phyloP scores from a whole-genome alignment of 306 rosid species.

The Quercus robur region DNA sequence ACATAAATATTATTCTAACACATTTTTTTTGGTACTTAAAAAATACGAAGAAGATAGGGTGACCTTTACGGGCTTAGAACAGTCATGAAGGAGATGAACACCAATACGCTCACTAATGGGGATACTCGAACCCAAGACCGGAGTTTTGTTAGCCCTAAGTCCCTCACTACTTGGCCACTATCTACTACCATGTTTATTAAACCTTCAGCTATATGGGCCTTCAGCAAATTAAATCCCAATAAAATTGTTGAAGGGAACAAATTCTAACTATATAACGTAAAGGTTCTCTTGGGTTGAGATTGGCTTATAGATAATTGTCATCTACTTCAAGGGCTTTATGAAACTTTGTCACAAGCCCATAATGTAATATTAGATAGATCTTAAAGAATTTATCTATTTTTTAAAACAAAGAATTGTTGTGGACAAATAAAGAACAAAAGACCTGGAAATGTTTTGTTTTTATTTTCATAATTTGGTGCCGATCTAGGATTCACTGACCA shows the following conservation, averaged over 20 bases:
- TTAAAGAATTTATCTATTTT: neutral
- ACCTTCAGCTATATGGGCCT: neutral
- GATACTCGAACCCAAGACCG: too few relatives aligned
- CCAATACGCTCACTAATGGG: too few relatives aligned
- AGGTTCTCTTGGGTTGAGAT: neutral
- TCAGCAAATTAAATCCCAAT: neutral
- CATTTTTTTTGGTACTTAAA: neutral
- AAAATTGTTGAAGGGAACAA: neutral
- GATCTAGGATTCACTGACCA: constrained; percentile 16
- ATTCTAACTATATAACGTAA: neutral
- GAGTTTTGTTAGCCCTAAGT: too few relatives aligned
- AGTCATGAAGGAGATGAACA: too few relatives aligned
- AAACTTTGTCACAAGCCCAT: neutral
- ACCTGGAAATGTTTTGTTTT: neutral
- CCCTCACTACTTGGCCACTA: too few relatives aligned
- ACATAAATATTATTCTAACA: too few relatives aligned
- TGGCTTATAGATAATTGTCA: neutral
- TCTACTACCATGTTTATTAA: neutral
- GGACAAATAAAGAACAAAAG: neutral
- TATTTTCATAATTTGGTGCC: neutral
- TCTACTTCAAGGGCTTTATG: too few relatives aligned
- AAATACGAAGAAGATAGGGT: too few relatives aligned
- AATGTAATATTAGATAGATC: neutral
- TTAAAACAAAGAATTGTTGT: neutral
- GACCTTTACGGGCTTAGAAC: too few relatives aligned